Conservation (phyloP, 2,329 filamentous ascomycete genomes). For the Apiospora saccharicola region DNA sequence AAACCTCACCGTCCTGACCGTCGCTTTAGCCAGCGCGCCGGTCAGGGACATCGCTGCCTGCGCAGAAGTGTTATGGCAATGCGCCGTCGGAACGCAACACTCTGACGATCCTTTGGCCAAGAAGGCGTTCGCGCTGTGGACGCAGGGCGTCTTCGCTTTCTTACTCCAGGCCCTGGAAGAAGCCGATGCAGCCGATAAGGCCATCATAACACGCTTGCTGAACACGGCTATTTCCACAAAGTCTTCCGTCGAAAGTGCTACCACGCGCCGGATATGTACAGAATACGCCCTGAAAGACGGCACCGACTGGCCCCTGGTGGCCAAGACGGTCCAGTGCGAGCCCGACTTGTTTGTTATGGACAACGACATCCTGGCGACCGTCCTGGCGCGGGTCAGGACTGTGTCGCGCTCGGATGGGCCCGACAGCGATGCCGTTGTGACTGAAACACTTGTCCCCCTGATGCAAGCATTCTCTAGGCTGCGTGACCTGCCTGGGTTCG, state of each 20-base stretch:
- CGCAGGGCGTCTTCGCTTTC: constrained; percentile 36
- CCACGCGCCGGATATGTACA: constrained; percentile 42
- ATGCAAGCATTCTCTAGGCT: constrained; percentile 49
- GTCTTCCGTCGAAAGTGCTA: constrained; percentile 43
- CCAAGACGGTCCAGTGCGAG: constrained; percentile 53
- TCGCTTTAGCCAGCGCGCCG: constrained; percentile 48
- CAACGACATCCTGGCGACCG: constrained; percentile 38
- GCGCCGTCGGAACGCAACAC: constrained; percentile 38
- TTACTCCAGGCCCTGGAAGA: constrained; percentile 34
- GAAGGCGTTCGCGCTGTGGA: constrained; percentile 40
- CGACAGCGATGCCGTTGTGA: constrained; percentile 40
- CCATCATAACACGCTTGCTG: constrained; percentile 42
- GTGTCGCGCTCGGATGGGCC: constrained; percentile 32
- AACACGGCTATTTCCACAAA: constrained; percentile 44
- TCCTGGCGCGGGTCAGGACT: constrained; percentile 44
- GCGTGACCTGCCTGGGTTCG: constrained; percentile 49
- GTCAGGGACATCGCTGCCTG: constrained; percentile 45
- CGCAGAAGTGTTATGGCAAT: constrained; percentile 52
- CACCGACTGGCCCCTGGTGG: constrained; percentile 50
- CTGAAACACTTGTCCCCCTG: constrained; percentile 47
- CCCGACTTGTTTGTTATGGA: constrained; percentile 52
- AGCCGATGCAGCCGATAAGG: constrained; percentile 31
- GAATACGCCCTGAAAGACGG: constrained; percentile 37
- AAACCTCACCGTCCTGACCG: constrained; percentile 50
- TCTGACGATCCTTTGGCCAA: constrained; percentile 40